A percentile compares a stretch with the other conserved stretches of the same genome.
phyloP scores from a whole-genome alignment of 345 rosid genomes.

The Brassica incana region DNA sequence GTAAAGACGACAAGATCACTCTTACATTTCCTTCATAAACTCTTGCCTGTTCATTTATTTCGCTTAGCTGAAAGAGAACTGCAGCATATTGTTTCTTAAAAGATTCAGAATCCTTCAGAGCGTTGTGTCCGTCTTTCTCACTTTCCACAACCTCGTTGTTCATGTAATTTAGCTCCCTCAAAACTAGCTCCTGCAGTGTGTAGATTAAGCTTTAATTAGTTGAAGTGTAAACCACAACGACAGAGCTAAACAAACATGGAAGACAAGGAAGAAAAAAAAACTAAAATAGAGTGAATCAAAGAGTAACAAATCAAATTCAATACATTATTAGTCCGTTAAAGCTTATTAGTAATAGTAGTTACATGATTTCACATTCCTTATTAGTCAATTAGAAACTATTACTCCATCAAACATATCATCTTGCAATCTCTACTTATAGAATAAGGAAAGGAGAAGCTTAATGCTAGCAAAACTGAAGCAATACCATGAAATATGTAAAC shows the following conservation, averaged over 20 bases:
- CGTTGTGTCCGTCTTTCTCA: slow-evolving; percentile 55
- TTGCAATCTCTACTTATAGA: neutral
- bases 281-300: neutral
- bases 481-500: slow-evolving; percentile 1
- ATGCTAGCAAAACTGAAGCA: slow-evolving; percentile 10
- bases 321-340: neutral
- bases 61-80: slow-evolving; percentile 63
- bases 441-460: slow-evolving; percentile 3
- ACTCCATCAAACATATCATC: neutral
- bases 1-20: slow-evolving; percentile 22
- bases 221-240: slow-evolving; percentile 9
- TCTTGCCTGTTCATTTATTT: slow-evolving; percentile 76
- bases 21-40: slow-evolving; percentile 14
- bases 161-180: slow-evolving; percentile 70
- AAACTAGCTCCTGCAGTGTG: slow-evolving; percentile 62
- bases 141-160: slow-evolving; percentile 63
- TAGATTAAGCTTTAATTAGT: slow-evolving; percentile 33
- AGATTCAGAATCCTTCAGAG: slow-evolving; percentile 61
- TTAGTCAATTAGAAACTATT: slow-evolving; percentile 1
- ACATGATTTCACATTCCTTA: neutral
- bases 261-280: neutral
- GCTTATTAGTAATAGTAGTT: neutral
- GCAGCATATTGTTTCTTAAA: slow-evolving; percentile 85
- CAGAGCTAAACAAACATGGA: slow-evolving; percentile 19
- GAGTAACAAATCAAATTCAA: slow-evolving; percentile 5